Base-by-base conservation (phyloP, 257 asterid genomes). In the Gynochthodes officinalis region DNA sequence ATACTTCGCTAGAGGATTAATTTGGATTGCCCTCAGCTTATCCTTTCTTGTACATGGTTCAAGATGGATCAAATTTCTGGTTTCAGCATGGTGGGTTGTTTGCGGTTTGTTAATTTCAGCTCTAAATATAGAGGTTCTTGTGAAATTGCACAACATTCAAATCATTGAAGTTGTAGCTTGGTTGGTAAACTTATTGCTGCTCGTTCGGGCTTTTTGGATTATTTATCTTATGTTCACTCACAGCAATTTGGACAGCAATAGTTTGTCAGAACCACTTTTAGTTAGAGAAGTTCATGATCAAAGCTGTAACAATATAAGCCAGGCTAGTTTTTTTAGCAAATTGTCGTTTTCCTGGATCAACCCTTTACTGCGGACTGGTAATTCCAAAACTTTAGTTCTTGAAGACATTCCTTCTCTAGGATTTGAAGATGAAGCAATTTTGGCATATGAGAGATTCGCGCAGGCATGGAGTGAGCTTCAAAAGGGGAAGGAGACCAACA, bases 311-410 rank as follows among this genome's bases (percentile, higher is more conserved):
- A 67, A 50, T 76, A 12, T 81, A 65, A 74, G 70, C n/a, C 76
- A 72, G 4, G 84, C 84, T 30, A 76, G 83, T 55, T 53, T 79
- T 27, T 63, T 87, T 4, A 79, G 93, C 57, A 79, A 53, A 76
- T n/a, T 90, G 80, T 53, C 71, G 28, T 90, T 90, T 81, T 80
- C 83, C 44, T 90, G 97, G 97, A 67, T 90, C 15, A 83, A 74
- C 75, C 90, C 89, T 39, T 73, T 90, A 77, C 88, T 90, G 55
- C 40, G 66, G 1, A 53, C 87, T 48, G 97, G 96, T 19, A 77
- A 78, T 57, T 83, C 86, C 0, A 90, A 48, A 52, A 28, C 87
- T 33, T 54, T 89, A 75, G 78, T 18, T 60, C 84, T 87, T 48
- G 89, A 84, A 71, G 90, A 87, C 18, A 78, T 90, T 63, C 92